Conservation (phyloP, 208 protist species). For the Kentomonas sorsogonicus region DNA sequence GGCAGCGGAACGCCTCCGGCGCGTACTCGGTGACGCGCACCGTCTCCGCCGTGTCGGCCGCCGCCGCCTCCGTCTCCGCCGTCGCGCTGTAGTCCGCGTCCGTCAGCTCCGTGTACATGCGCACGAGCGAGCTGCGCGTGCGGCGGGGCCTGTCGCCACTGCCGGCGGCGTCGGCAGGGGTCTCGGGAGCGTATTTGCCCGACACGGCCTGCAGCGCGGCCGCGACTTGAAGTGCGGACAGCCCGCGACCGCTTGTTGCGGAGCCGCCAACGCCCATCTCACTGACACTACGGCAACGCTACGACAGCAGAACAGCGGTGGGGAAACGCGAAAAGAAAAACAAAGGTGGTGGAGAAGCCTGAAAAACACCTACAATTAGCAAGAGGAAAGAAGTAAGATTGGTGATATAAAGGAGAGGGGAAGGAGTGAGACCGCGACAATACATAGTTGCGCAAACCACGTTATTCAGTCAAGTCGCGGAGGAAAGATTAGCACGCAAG, state of each 20-base stretch:
- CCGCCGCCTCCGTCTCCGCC: conserved; percentile 17
- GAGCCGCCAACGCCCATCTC: conserved; percentile 32
- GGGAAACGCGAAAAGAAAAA: too few species aligned
- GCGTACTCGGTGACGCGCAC: conserved; percentile 71
- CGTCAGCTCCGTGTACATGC: conserved; percentile 12
- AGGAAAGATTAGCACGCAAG: too few species aligned
- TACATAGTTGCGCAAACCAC: too few species aligned
- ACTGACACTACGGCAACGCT: neutral
- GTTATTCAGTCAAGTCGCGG: too few species aligned
- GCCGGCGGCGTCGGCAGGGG: conserved; percentile 17
- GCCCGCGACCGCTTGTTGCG: conserved; percentile 63
- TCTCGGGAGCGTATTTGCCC: too few species aligned
- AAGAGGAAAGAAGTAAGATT: too few species aligned
- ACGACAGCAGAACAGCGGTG: too few species aligned
- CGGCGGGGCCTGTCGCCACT: conserved; percentile 2
- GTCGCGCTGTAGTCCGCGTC: conserved; percentile 22
- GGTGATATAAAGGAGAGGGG: too few species aligned
- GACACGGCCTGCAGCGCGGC: conserved; percentile 32
- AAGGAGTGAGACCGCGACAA: too few species aligned
- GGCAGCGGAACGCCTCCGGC: conserved; percentile 58
- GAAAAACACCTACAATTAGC: too few species aligned
- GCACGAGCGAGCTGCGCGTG: conserved; percentile 13
- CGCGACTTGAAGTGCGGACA: conserved; percentile 62
- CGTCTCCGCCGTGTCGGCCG: conserved; percentile 12
- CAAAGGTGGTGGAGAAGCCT: too few species aligned